Conservation (phyloP, 2,329 filamentous ascomycete species). For the Colletotrichum coccodes region DNA sequence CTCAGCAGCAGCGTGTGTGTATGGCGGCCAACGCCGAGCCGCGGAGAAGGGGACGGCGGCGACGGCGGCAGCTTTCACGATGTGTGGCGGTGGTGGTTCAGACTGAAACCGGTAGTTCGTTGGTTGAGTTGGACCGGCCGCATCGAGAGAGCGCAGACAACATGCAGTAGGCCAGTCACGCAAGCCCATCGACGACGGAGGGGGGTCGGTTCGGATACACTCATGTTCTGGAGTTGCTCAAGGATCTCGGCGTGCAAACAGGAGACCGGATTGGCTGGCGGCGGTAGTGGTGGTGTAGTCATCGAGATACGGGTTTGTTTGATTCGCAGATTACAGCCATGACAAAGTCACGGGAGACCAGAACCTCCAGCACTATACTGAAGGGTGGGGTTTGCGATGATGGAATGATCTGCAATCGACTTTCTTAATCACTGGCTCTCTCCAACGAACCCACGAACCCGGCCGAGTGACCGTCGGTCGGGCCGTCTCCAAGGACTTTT, state of each 20-base stretch:
- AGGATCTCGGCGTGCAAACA: background rate
- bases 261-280: background rate
- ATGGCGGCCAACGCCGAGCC: slow-evolving; percentile 22
- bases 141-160: background rate
- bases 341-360: background rate
- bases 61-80: slow-evolving; percentile 5
- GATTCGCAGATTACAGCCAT: background rate
- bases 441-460: background rate
- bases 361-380: too few species aligned
- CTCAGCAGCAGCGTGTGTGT: background rate
- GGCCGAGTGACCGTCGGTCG: background rate
- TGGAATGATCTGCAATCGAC: slow-evolving; percentile 10
- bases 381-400: background rate
- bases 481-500: background rate
- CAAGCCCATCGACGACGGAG: background rate
- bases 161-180: background rate
- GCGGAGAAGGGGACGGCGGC: background rate
- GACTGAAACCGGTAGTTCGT: slow-evolving; percentile 22
- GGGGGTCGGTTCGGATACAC: slow-evolving; percentile 14
- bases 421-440: background rate
- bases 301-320: background rate
- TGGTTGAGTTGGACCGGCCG: slow-evolving; percentile 1
- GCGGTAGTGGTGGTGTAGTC: background rate
- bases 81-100: slow-evolving; percentile 13
- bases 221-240: slow-evolving; percentile 16